phyloP scores from a whole-genome alignment of 2,329 filamentous ascomycete species.

The Cytospora piceae region DNA sequence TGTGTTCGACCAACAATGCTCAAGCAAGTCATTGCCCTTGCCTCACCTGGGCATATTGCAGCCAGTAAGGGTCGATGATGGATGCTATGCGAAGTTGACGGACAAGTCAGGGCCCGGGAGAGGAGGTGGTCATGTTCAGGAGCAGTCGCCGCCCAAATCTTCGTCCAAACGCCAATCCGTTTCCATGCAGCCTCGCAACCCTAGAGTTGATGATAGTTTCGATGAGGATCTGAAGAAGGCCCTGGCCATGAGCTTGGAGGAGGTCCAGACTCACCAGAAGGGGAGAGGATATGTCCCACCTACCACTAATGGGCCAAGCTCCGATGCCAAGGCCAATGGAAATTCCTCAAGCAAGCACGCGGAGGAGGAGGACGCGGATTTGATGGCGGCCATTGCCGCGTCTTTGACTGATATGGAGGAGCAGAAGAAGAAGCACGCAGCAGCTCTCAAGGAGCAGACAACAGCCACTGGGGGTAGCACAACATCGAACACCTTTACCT shows the following conservation, averaged over 20 bases:
- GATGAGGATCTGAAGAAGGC: slow-evolving; percentile 95
- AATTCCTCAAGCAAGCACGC: slow-evolving; percentile 41
- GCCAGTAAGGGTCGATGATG: slow-evolving; percentile 92
- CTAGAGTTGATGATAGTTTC: slow-evolving; percentile 85
- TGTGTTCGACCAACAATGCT: slow-evolving; percentile 95
- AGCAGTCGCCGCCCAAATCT: slow-evolving; percentile 51
- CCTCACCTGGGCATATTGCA: slow-evolving; percentile 92
- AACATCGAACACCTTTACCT: slow-evolving; percentile 55
- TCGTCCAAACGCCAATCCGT: slow-evolving; percentile 63
- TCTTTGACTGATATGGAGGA: slow-evolving; percentile 97
- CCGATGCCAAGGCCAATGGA: slow-evolving; percentile 42
- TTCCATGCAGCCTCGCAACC: slow-evolving; percentile 86
- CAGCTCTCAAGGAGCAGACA: slow-evolving; percentile 75
- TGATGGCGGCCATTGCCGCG: slow-evolving; percentile 93
- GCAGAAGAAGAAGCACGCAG: slow-evolving; percentile 89
- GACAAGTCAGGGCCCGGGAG: slow-evolving; percentile 65
- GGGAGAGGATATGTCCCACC: slow-evolving; percentile 68
- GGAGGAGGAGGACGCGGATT: slow-evolving; percentile 88
- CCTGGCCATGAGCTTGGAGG: slow-evolving; percentile 94
- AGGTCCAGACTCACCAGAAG: slow-evolving; percentile 75
- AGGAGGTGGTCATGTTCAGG: slow-evolving; percentile 38
- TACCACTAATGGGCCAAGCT: slow-evolving; percentile 41
- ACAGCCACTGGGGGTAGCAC: slow-evolving; percentile 57
- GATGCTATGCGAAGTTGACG: slow-evolving; percentile 87
- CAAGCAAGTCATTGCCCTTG: slow-evolving; percentile 82